phyloP scores from a whole-genome alignment of 2,329 filamentous ascomycete genomes.

The Aspergillus costaricaensis region DNA sequence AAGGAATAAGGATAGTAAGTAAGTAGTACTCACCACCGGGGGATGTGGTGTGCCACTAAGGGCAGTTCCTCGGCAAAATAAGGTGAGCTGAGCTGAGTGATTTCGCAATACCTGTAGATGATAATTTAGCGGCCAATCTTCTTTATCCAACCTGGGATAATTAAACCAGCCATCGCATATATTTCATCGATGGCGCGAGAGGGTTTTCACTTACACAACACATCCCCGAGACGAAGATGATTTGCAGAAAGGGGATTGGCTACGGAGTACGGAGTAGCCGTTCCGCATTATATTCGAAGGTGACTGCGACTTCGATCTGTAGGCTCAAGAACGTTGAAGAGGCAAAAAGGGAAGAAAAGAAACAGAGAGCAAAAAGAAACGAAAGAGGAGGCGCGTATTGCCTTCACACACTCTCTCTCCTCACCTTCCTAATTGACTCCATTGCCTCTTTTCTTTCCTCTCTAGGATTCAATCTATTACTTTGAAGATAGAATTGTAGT shows the following conservation, averaged over 20 bases:
- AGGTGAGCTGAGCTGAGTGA: not conserved
- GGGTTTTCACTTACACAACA: not conserved
- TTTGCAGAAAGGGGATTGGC: not conserved
- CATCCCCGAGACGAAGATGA: not conserved
- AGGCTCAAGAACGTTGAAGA: not conserved
- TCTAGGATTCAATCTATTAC: not conserved
- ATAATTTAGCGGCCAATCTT: slow-evolving; percentile 1
- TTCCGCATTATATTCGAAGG: not conserved
- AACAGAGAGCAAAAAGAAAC: not conserved
- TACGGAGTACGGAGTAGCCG: not conserved
- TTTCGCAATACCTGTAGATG: not conserved
- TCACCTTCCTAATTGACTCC: not conserved
- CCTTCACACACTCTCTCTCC: not conserved
- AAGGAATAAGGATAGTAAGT: too few species aligned
- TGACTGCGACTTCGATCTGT: not conserved
- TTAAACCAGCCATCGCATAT: not conserved
- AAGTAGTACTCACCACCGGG: not conserved
- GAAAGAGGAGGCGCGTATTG: not conserved
- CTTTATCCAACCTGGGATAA: not conserved
- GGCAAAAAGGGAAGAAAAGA: not conserved
- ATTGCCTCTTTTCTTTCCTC: not conserved
- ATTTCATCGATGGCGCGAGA: not conserved
- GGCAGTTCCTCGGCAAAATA: slow-evolving; percentile 1
- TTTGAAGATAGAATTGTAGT: not conserved
- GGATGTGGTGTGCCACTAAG: not conserved